Base-by-base conservation (phyloP, 2,329 filamentous ascomycete genomes). In the Exophiala sp. region DNA sequence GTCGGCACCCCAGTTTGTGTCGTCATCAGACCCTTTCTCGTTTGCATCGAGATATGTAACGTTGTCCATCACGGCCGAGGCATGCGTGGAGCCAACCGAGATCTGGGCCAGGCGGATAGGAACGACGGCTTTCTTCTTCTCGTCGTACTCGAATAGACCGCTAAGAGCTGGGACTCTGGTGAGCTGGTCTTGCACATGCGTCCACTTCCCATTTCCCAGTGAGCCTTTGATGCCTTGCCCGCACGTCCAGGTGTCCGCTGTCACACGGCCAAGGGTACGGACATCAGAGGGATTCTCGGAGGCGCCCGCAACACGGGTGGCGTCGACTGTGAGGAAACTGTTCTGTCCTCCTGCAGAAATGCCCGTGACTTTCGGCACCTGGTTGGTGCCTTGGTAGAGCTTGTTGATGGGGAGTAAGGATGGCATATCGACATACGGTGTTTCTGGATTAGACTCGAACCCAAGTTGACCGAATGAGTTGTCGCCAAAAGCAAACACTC, bases 401-500 rank as follows among this genome's bases (percentile, higher is more conserved):
- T 78, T 80, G 53, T 80, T 78, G 32, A 87, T 77, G 1, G 86
- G 79, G 1, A 97, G 66, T 4, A 83, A 76, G 2, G 82, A 80
- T 0, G 93, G 89, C 0, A 77, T 76, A 57, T 91, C 86, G 19
- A 86, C 73, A 50, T 72, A 78, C 6, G 80, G 74, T 13, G 79
- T 72, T 22, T 83, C 78, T 0, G 77, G 65, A 42, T 81, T 81
- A 46, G 78, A 80, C 43, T 88, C 81, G 60, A 91, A 82, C n/a
- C 91, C 91, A 2, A 97, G 76, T 67, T 97, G 93, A n/a, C 93
- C 93, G 37, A 81, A 79, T 0, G 83, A 82, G 69, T 97, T 97
- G 67, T 97, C 90, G 30, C 93, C 93, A 70, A 95, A 97, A 5
- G 82, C 76, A 66, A 93, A 95, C 13, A 93, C 77, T 13, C 82